phyloP scores from a whole-genome alignment of 1,139 yeast genomes.

The Debaryomycetaceae sp. region DNA sequence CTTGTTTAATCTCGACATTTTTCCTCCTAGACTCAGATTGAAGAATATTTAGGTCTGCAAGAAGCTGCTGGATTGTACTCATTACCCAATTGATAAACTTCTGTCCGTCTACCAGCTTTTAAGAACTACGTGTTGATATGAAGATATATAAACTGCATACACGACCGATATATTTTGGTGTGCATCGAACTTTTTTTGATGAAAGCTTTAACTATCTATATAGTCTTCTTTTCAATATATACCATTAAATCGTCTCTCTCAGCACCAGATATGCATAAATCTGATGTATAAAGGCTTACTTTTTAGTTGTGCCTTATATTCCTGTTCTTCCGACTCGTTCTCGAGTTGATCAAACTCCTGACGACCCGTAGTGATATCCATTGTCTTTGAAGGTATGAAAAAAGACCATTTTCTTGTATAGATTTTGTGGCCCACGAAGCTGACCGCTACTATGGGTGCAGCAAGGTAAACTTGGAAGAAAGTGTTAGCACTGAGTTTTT shows the following conservation, averaged over 20 bases:
- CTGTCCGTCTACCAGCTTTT: too few species aligned
- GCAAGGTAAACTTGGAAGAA: constrained; percentile 32
- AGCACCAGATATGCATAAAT: constrained; percentile 2
- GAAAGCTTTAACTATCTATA: too few species aligned
- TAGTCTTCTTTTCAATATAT: too few species aligned
- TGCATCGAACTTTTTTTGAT: too few species aligned
- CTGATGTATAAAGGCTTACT: constrained; percentile 15
- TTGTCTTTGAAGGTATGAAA: constrained; percentile 20
- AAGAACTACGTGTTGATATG: constrained; percentile 1
- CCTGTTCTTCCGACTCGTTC: constrained; percentile 19
- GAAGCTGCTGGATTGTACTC: constrained; percentile 44
- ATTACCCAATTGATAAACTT: constrained; percentile 15
- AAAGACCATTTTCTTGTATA: constrained; percentile 22
- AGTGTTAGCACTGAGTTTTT: constrained; percentile 21
- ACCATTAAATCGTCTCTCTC: too few species aligned
- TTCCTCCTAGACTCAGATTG: constrained; percentile 70
- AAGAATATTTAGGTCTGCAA: constrained; percentile 55
- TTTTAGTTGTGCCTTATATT: constrained; percentile 10
- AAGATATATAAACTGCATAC: constrained; percentile 7
- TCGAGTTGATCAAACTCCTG: constrained; percentile 24
- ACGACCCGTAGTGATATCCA: constrained; percentile 33
- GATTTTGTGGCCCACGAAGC: constrained; percentile 26
- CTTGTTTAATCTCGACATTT: constrained; percentile 60
- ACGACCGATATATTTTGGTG: constrained; percentile 15
- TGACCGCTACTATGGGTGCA: constrained; percentile 22